These are phyloP conservation scores for Calycina marina DNA, from an alignment of 2,329 filamentous ascomycete species.

Conservation along the genomic window DNA sequence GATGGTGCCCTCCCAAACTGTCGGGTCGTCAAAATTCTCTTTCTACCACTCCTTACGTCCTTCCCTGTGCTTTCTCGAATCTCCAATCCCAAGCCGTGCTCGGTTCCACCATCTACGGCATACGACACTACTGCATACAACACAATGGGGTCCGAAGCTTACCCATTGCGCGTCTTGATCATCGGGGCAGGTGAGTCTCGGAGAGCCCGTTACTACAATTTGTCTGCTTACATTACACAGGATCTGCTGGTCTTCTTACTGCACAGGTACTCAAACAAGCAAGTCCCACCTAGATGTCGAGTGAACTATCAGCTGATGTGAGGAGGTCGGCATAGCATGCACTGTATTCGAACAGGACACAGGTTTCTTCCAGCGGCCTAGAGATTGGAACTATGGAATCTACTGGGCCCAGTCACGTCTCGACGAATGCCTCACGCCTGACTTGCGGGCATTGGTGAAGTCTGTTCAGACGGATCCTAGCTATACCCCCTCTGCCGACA, in stretches of 20 bases:
- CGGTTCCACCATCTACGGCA: background rate
- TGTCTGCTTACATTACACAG: constrained; percentile 1
- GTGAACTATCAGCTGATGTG: background rate
- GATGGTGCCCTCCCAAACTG: background rate
- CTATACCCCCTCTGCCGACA: constrained; percentile 12
- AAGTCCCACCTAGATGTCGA: background rate
- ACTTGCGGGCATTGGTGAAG: constrained; percentile 14
- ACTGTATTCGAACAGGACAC: constrained; percentile 22
- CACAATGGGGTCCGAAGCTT: constrained; percentile 6
- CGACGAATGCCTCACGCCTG: constrained; percentile 17
- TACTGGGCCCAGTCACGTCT: constrained; percentile 23
- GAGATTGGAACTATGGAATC: constrained; percentile 23
- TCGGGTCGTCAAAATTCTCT: background rate
- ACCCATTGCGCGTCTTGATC: constrained; percentile 10
- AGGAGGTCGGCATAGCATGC: constrained; percentile 16
- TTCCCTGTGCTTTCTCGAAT: background rate
- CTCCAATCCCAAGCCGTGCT: background rate
- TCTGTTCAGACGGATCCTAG: constrained; percentile 17
- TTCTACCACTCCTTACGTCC: background rate
- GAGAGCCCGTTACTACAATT: background rate
- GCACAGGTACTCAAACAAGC: constrained; percentile 12
- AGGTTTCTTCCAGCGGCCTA: constrained; percentile 14
- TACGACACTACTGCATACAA: background rate
- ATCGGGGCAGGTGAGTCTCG: constrained; percentile 9
- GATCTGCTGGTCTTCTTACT: constrained; percentile 11